Evolutionary conservation across 148 eudicot species (phyloP), one percentile per base, ranked within the genome.

Genomic region (Diospyros lotus): DNA sequence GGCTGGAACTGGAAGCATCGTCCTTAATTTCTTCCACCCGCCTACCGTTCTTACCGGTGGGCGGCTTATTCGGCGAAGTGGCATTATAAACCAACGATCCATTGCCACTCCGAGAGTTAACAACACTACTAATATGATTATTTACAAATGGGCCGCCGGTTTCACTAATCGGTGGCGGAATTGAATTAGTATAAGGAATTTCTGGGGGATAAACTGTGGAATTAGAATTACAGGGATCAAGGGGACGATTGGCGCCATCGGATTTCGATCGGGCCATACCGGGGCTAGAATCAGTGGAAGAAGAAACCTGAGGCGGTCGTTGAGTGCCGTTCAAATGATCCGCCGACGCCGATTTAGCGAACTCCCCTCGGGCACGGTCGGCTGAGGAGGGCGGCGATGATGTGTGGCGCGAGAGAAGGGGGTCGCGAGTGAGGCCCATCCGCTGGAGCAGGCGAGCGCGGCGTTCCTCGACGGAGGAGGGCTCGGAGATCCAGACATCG

Each of bases 401-500:
- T 50, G 66, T 73, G 0, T 81, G 84, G 46, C 93, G 83, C 50
- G 88, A 74, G 66, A 86, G 77, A n/a, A 82, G 54, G 11, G 85
- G 79, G 66, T 89, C 87, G 1, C 79, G 58, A 5, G 80, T 63
- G 58, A 91, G 81, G 1, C 98, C 97, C 51, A 91, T 73, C 64
- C 84, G 89, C 9, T 69, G 77, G 59, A 91, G 87, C 52, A 91
- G 85, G 7, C 87, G 87, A 58, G 80, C 71, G 10, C 94, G 97
- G 48, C 97, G 97, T 58, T 91, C 91, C 28, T 89, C 86, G 14
- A 93, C 84, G 5, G 94, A 89, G 59, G 86, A 77, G 43, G 96
- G 87, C 62, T 86, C 87, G 0, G 96, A 91, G 79, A 81, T 79
- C 98, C 98, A 93, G 6, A 86, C 68, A 66, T 91, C 98, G 71